Evolutionary conservation across 1,284 basidiomycete genomes (phyloP).

Genomic region (Afroboletus lepidellus): DNA sequence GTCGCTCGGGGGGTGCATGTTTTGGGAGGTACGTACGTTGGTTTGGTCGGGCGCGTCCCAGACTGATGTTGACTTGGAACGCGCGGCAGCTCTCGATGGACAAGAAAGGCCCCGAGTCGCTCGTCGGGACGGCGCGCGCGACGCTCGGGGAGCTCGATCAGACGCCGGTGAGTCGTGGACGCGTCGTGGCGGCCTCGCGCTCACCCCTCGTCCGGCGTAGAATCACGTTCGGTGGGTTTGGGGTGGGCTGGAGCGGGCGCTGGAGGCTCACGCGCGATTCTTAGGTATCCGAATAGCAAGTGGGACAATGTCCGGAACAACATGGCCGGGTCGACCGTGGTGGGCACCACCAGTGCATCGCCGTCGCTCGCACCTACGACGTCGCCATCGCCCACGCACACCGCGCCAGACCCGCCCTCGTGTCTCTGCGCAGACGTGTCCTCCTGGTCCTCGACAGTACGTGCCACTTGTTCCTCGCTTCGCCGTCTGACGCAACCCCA

Average conservation of each 20-base stretch:
- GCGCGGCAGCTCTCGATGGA: conserved; percentile 56
- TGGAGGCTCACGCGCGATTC: background rate
- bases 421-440: conserved; percentile 49
- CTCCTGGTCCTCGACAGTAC: conserved; percentile 48
- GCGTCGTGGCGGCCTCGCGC: background rate
- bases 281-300: conserved; percentile 61
- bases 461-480: background rate
- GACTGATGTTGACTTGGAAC: no score
- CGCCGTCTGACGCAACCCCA: background rate
- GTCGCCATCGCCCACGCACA: conserved; percentile 23
- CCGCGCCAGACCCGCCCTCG: conserved; percentile 19
- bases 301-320: conserved; percentile 68
- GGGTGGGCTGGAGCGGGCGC: background rate
- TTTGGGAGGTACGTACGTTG: conserved; percentile 63
- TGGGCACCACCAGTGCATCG: conserved; percentile 12
- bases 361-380: conserved; percentile 18
- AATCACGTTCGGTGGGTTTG: conserved; percentile 66
- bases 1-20: conserved; percentile 75
- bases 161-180: conserved; percentile 38
- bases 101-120: conserved; percentile 54
- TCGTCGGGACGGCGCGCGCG: conserved; percentile 49
- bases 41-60: background rate
- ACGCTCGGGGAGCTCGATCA: conserved; percentile 57
- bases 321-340: conserved; percentile 47
- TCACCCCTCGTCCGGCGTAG: conserved; percentile 11